These are phyloP conservation scores for Piromyces finnis DNA, from an alignment of 192 early-diverging fungal species.

Conservation along the genomic window DNA sequence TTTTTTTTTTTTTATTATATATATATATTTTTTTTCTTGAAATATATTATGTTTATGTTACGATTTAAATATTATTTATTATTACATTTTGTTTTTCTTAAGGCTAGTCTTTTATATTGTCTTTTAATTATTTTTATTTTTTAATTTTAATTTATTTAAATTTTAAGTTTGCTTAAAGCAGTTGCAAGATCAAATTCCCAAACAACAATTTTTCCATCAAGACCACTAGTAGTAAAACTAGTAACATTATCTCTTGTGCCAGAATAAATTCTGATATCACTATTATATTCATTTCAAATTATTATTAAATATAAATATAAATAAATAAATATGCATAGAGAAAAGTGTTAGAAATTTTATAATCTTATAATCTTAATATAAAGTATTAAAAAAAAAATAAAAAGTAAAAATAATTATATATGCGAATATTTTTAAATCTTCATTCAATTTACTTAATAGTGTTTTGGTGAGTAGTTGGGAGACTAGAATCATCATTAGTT, in stretches of 20 bases:
- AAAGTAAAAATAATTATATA: not conserved
- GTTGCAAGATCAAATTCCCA: slow-evolving; percentile 36
- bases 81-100: no score
- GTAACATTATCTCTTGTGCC: slow-evolving; percentile 29
- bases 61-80: no score
- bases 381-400: not conserved
- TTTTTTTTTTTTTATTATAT: no score
- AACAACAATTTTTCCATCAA: slow-evolving; percentile 70
- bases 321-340: not conserved
- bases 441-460: slow-evolving; percentile 76
- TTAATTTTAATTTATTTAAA: not conserved
- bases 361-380: no score
- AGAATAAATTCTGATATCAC: slow-evolving; percentile 29
- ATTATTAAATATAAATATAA: no score
- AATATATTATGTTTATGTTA: no score
- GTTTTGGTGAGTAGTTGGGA: slow-evolving; percentile 85
- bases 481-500: slow-evolving; percentile 40
- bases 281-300: not conserved
- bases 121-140: no score
- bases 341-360: not conserved
- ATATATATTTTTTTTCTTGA: no score
- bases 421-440: no score
- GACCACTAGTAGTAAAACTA: slow-evolving; percentile 57
- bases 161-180: not conserved
- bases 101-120: no score